A percentile compares a stretch with the other conserved stretches of the same genome.
These are phyloP conservation scores for Yamadazyma conglobata DNA, from an alignment of 1,139 yeast genomes.

Conservation along the genomic window DNA sequence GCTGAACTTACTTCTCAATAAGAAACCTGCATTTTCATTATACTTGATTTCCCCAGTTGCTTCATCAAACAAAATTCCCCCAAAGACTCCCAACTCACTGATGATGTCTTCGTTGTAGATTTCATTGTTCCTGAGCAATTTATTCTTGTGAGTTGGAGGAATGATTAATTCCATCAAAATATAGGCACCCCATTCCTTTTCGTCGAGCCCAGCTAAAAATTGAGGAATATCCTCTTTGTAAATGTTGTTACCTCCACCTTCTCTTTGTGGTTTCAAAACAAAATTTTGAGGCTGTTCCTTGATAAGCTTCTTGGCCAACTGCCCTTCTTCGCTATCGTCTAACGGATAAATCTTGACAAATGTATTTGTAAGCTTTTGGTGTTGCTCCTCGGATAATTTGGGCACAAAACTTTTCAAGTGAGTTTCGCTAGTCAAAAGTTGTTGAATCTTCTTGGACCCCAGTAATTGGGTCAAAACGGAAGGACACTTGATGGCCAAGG, in stretches of 20 bases:
- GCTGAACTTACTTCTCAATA: slow-evolving; percentile 83
- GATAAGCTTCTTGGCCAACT: slow-evolving; percentile 55
- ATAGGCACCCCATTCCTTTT: slow-evolving; percentile 82
- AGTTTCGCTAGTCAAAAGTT: slow-evolving; percentile 61
- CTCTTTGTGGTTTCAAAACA: slow-evolving; percentile 95
- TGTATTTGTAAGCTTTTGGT: slow-evolving; percentile 47
- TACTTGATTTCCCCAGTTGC: slow-evolving; percentile 49
- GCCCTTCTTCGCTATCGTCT: slow-evolving; percentile 67
- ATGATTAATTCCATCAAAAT: slow-evolving; percentile 89
- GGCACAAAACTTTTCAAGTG: slow-evolving; percentile 48
- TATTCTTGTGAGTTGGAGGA: slow-evolving; percentile 66
- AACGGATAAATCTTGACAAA: slow-evolving; percentile 86
- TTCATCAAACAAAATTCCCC: slow-evolving; percentile 74
- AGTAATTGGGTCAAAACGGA: slow-evolving; percentile 83
- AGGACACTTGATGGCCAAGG: slow-evolving; percentile 87
- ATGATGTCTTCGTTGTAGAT: slow-evolving; percentile 66
- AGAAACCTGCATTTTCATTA: slow-evolving; percentile 77
- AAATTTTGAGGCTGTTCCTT: slow-evolving; percentile 57
- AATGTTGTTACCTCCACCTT: slow-evolving; percentile 92
- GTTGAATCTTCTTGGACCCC: slow-evolving; percentile 93
- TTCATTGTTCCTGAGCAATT: slow-evolving; percentile 65
- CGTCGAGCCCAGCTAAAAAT: slow-evolving; percentile 59
- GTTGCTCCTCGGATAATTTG: slow-evolving; percentile 20
- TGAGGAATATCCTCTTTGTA: slow-evolving; percentile 80
- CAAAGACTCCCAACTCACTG: slow-evolving; percentile 89